Percentiles rank a stretch among this genome's conserved stretches.
Evolutionary conservation across 208 protist species (phyloP).

Genomic region (Strigomonas galati): DNA sequence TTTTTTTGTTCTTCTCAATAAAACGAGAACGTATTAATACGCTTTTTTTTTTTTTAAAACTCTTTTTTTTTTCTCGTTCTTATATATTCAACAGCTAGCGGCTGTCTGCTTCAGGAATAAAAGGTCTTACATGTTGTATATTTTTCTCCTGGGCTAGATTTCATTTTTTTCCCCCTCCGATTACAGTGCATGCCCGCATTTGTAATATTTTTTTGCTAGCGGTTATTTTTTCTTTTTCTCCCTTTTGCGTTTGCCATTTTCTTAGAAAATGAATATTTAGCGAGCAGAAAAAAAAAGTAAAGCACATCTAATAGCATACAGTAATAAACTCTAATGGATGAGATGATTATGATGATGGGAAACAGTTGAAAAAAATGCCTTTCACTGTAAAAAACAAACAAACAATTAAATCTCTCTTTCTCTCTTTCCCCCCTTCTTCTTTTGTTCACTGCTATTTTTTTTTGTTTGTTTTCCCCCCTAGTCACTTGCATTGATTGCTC

Average conservation of each 20-base stretch:
- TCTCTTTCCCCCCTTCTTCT: conserved; percentile 12
- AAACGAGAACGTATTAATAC: neutral
- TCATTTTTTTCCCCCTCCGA: too few species aligned
- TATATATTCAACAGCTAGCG: neutral
- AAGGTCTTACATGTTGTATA: neutral
- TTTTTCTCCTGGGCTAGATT: too few species aligned
- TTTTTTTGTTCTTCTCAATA: neutral
- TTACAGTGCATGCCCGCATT: neutral
- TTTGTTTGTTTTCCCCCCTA: neutral
- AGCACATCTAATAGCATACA: too few species aligned
- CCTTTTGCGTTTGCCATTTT: conserved; percentile 9
- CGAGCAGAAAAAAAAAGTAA: too few species aligned
- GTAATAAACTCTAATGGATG: too few species aligned
- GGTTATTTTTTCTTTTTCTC: conserved; percentile 16
- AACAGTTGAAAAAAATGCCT: too few species aligned
- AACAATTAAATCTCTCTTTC: too few species aligned
- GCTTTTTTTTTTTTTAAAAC: conserved; percentile 9
- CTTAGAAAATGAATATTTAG: too few species aligned
- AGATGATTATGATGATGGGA: too few species aligned
- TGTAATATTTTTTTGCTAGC: neutral
- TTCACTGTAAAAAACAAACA: too few species aligned
- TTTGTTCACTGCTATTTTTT: conserved; percentile 11
- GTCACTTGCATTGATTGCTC: too few species aligned
- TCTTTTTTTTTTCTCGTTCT: neutral
- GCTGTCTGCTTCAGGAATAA: neutral